A percentile compares a stretch with the other conserved stretches of the same genome.
Evolutionary conservation across 225 moss, liverwort and hornwort species (phyloP).

Genomic region (Bryoerythrophyllum caledonicum): DNA sequence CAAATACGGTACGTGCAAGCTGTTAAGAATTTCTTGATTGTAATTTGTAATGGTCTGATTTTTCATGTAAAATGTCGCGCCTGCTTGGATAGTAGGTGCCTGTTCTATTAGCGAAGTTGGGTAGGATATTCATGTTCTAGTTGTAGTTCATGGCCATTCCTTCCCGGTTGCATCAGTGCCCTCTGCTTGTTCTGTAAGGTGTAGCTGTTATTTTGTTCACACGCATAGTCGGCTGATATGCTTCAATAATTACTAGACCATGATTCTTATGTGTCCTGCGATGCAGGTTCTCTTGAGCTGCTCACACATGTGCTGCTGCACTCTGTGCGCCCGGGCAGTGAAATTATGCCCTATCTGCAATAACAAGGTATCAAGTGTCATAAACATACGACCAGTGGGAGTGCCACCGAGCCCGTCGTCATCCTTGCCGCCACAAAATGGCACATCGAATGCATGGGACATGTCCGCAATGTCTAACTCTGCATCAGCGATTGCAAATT

Average conservation of each 20-base stretch:
- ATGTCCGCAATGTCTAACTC: slow-evolving; percentile 25
- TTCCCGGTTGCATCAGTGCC: slow-evolving; percentile 4
- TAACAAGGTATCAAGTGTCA: slow-evolving; percentile 38
- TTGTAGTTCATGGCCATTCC: not conserved
- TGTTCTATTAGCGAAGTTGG: not conserved
- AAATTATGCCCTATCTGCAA: slow-evolving; percentile 43
- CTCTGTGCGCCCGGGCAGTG: slow-evolving; percentile 38
- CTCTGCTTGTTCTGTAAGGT: not conserved
- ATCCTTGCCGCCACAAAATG: slow-evolving; percentile 34
- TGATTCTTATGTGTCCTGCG: slow-evolving; percentile 9
- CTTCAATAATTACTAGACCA: not conserved
- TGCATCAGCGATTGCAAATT: slow-evolving; percentile 22
- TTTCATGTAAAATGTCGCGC: not conserved
- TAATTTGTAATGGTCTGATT: not conserved
- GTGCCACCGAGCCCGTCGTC: slow-evolving; percentile 36
- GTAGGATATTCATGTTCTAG: not conserved
- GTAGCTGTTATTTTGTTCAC: not conserved
- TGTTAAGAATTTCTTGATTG: not conserved
- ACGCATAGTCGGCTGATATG: not conserved
- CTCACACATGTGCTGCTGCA: slow-evolving; percentile 55
- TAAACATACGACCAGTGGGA: slow-evolving; percentile 48
- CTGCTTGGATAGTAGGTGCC: not conserved
- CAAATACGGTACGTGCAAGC: slow-evolving; percentile 36
- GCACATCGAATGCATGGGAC: slow-evolving; percentile 30
- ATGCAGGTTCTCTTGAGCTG: slow-evolving; percentile 46